Evolutionary conservation across 1,284 basidiomycete species (phyloP).

Genomic region (Agaricales sp.): DNA sequence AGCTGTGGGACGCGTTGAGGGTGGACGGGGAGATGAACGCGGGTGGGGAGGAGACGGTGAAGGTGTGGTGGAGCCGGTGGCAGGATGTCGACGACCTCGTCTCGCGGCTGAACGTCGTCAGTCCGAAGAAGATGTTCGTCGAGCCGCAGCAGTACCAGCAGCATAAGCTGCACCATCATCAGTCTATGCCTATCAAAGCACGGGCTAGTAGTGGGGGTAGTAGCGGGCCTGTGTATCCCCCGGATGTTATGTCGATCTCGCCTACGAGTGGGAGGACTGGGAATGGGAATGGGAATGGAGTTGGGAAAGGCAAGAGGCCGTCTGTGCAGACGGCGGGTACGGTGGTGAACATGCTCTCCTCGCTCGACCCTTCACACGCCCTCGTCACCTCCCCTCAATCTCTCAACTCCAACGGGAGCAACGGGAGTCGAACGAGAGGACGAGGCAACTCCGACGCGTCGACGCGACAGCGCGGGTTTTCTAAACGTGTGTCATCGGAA

Average conservation of each 20-base stretch:
- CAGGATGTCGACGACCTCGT: slow-evolving; percentile 46
- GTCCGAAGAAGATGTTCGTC: slow-evolving; percentile 19
- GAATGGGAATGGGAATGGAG: background rate
- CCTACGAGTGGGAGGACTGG: background rate
- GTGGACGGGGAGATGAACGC: slow-evolving; percentile 65
- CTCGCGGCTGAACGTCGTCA: slow-evolving; percentile 31
- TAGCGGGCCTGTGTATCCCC: background rate
- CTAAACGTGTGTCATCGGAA: background rate
- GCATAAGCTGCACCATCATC: slow-evolving; percentile 2
- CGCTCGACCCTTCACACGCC: background rate
- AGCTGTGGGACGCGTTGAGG: slow-evolving; percentile 69
- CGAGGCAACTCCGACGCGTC: background rate
- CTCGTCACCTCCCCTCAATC: background rate
- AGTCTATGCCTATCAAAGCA: background rate
- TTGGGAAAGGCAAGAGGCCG: too few species aligned
- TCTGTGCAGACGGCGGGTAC: too few species aligned
- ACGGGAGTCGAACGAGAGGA: background rate
- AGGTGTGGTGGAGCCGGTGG: slow-evolving; percentile 59
- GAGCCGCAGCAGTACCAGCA: slow-evolving; percentile 21
- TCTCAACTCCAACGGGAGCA: background rate
- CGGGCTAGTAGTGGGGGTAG: background rate
- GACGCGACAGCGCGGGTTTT: background rate
- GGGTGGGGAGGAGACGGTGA: slow-evolving; percentile 48
- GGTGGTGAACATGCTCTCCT: too few species aligned
- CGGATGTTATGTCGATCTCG: background rate